Evolutionary conservation across 176 grass and related monocot genomes (phyloP).

Genomic region (Miscanthus lutarioriparius): DNA sequence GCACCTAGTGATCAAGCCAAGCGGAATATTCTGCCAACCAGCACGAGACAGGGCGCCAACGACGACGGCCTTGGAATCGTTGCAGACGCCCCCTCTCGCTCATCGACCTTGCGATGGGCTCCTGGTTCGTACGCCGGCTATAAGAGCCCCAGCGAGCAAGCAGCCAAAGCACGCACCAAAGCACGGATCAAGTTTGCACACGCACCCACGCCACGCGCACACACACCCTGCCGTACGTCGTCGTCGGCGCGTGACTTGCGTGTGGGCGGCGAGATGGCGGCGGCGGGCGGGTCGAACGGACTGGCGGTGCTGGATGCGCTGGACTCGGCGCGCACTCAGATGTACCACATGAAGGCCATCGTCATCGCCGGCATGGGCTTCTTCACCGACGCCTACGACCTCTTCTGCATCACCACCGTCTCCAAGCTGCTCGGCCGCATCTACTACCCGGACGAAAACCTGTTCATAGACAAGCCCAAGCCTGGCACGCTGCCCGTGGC

Average conservation of each 20-base stretch:
- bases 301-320: conserved; percentile 61
- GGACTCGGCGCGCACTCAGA: conserved; percentile 61
- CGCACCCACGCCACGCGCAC: not conserved
- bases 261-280: not conserved
- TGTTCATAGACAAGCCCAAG: not conserved
- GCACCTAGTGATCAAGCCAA: not conserved
- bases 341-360: conserved; percentile 65
- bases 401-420: conserved; percentile 56
- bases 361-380: conserved; percentile 70
- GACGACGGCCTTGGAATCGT: conserved; percentile 21
- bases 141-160: conserved; percentile 4
- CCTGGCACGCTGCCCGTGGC: not conserved
- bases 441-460: conserved; percentile 24
- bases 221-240: not conserved
- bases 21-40: conserved; percentile 46
- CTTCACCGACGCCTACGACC: conserved; percentile 83
- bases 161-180: not conserved
- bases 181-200: not conserved
- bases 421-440: conserved; percentile 67
- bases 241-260: not conserved
- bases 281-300: not conserved
- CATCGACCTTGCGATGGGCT: conserved; percentile 33
- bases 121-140: not conserved
- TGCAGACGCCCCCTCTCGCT: conserved; percentile 30
- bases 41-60: not conserved